Evolutionary conservation across 2,329 filamentous ascomycete genomes (phyloP).

Genomic region (Neofusicoccum ribis): DNA sequence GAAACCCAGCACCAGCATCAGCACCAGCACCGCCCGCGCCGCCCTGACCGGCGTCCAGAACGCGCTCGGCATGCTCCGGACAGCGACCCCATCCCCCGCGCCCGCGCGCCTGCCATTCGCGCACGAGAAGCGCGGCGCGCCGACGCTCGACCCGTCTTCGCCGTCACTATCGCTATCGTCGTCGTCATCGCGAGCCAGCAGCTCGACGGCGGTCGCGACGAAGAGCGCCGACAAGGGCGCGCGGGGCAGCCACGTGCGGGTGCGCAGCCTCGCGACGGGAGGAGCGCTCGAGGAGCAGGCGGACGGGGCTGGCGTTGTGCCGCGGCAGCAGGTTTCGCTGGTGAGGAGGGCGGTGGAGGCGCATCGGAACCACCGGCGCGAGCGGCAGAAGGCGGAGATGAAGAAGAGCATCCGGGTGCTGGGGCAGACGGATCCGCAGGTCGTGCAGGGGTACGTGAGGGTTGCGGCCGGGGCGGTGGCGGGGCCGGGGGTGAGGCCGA

Average conservation of each 20-base stretch:
- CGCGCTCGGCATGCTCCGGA: neutral
- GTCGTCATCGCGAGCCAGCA: neutral
- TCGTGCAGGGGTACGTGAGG: neutral
- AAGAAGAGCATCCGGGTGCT: slow-evolving; percentile 4
- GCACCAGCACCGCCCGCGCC: neutral
- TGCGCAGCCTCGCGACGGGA: too few relatives aligned
- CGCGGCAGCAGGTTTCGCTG: neutral
- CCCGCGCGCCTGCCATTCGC: neutral
- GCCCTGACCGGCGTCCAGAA: neutral
- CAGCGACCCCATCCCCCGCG: too few relatives aligned
- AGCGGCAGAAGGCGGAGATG: slow-evolving; percentile 4
- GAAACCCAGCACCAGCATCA: neutral
- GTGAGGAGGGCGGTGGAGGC: slow-evolving; percentile 6
- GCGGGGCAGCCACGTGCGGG: too few relatives aligned
- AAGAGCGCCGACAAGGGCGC: too few relatives aligned
- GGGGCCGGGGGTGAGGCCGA: neutral
- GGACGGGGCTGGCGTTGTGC: too few relatives aligned
- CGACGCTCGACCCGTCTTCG: too few relatives aligned
- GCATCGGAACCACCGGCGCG: neutral
- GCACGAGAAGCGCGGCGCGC: neutral
- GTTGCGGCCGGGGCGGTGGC: neutral
- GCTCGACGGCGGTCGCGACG: too few relatives aligned
- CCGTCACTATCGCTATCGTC: neutral
- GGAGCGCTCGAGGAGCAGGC: neutral
- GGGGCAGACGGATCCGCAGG: neutral